phyloP scores from a whole-genome alignment of 768 basidiomycete genomes.

The Naganishia vishniacii region DNA sequence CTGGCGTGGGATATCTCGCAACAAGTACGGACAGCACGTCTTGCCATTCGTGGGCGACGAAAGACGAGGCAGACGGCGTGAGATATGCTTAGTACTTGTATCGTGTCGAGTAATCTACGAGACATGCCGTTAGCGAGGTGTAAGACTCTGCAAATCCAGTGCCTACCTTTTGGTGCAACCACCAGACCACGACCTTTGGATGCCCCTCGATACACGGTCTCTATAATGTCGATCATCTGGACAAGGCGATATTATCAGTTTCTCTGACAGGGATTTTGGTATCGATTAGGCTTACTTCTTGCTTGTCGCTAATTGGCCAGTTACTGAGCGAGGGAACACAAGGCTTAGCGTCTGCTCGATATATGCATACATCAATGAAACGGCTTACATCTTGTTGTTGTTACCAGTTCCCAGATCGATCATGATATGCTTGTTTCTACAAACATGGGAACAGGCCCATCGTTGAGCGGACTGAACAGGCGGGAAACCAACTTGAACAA shows the following conservation, averaged over 20 bases:
- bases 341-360: too few species aligned
- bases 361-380: too few species aligned
- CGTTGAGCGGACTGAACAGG: not conserved
- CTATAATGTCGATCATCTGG: conserved; percentile 93
- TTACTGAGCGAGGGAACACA: conserved; percentile 61
- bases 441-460: not conserved
- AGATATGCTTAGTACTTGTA: conserved; percentile 59
- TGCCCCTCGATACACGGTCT: conserved; percentile 96
- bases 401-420: conserved; percentile 99
- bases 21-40: too few species aligned
- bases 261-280: too few species aligned
- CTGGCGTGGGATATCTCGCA: too few species aligned
- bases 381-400: conserved; percentile 92
- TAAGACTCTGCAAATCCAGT: conserved; percentile 14
- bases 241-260: not conserved
- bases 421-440: conserved; percentile 99
- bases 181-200: conserved; percentile 97
- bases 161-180: conserved; percentile 84
- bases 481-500: not conserved
- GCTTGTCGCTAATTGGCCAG: conserved; percentile 98
- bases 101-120: conserved; percentile 70
- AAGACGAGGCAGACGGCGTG: not conserved
- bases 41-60: too few species aligned
- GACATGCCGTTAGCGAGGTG: conserved; percentile 10
- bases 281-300: conserved; percentile 63